Evolutionary conservation across 1,139 yeast species (phyloP).

Genomic region (Debaryomyces nepalensis): DNA sequence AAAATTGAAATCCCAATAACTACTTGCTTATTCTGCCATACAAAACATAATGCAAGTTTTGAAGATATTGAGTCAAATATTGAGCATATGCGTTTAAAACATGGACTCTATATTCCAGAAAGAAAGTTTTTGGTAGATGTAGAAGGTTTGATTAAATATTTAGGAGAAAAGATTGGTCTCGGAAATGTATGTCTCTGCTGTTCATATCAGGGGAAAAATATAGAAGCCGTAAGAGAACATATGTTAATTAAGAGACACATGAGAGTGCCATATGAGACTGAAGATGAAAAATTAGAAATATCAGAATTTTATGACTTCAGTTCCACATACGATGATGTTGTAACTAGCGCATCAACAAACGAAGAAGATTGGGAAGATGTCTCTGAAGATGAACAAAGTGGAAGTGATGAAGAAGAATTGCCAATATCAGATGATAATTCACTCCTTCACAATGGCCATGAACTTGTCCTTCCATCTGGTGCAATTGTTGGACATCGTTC

Average conservation of each 20-base stretch:
- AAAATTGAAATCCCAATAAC: constrained; percentile 73
- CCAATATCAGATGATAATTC: constrained; percentile 36
- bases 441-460: constrained; percentile 64
- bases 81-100: constrained; percentile 74
- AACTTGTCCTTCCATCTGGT: constrained; percentile 86
- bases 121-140: constrained; percentile 66
- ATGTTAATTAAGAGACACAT: constrained; percentile 86
- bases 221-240: constrained; percentile 91
- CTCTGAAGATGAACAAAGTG: constrained; percentile 54
- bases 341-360: constrained; percentile 24
- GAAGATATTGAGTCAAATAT: constrained; percentile 62
- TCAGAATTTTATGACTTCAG: constrained; percentile 88
- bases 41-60: constrained; percentile 45
- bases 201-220: constrained; percentile 75
- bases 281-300: constrained; percentile 77
- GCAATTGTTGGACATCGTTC: constrained; percentile 89
- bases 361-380: constrained; percentile 37
- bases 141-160: constrained; percentile 70
- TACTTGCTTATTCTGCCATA: constrained; percentile 77
- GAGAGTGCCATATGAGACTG: constrained; percentile 84
- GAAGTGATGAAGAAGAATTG: constrained; percentile 44
- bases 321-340: constrained; percentile 54
- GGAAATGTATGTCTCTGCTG: constrained; percentile 89
- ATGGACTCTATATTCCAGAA: constrained; percentile 90
- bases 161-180: constrained; percentile 82